Evolutionary conservation across 345 rosid species (phyloP).

Genomic region (Balakata baccata): DNA sequence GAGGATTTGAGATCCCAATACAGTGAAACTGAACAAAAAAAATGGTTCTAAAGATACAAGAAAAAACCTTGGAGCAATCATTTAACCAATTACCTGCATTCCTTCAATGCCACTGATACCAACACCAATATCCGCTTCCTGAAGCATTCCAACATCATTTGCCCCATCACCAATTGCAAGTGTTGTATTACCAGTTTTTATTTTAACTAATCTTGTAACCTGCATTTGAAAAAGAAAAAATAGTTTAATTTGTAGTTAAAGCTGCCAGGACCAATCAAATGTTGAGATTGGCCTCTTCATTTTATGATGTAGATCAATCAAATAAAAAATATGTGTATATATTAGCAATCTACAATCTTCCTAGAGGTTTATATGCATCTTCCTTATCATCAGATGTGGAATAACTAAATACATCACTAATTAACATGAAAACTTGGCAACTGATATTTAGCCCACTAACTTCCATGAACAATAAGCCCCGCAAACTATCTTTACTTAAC

Average conservation of each 20-base stretch:
- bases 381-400: too few species aligned
- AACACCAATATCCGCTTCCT: slow-evolving; percentile 93
- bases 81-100: slow-evolving; percentile 64
- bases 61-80: neutral
- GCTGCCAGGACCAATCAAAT: neutral
- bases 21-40: neutral
- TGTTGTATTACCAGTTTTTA: slow-evolving; percentile 75
- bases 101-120: slow-evolving; percentile 98
- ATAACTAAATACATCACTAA: too few species aligned
- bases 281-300: neutral
- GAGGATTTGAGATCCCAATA: slow-evolving; percentile 3
- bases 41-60: neutral
- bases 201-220: slow-evolving; percentile 94
- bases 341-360: too few species aligned
- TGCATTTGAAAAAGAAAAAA: slow-evolving; percentile 24
- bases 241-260: slow-evolving; percentile 9
- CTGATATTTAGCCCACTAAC: too few species aligned
- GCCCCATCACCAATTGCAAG: slow-evolving; percentile 96
- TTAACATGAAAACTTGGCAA: too few species aligned
- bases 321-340: too few species aligned
- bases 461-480: neutral
- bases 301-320: too few species aligned
- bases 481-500: neutral
- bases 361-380: neutral
- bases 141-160: slow-evolving; percentile 99